Percentiles rank a stretch among this genome's conserved stretches.
phyloP scores from a whole-genome alignment of 2,329 filamentous ascomycete genomes.

The Fusarium duplospermum region DNA sequence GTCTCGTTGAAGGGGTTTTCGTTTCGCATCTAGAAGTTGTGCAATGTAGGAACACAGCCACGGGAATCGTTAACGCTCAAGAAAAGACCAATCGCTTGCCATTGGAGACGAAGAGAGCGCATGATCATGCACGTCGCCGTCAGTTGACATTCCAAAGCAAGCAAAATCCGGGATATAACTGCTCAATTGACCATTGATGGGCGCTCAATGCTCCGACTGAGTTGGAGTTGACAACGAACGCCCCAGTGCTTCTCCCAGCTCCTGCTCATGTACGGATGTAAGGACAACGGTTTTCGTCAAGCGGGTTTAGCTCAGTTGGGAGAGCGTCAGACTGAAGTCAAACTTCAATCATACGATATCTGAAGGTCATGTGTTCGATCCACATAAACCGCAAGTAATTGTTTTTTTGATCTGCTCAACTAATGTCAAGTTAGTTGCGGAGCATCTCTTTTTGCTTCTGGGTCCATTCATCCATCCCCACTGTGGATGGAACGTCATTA shows the following conservation, averaged over 20 bases:
- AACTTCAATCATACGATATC: constrained; percentile 41
- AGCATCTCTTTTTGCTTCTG: background rate
- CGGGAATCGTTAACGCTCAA: background rate
- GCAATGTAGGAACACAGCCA: background rate
- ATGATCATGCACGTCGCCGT: background rate
- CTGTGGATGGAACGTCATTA: background rate
- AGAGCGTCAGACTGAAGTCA: constrained; percentile 42
- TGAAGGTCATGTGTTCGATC: constrained; percentile 49
- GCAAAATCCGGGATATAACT: background rate
- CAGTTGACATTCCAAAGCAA: background rate
- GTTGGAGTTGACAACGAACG: background rate
- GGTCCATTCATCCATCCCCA: background rate
- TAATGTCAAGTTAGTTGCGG: background rate
- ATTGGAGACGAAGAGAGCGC: background rate
- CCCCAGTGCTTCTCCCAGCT: background rate
- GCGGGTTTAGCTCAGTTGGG: constrained; percentile 49
- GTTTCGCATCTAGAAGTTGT: background rate
- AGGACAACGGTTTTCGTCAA: constrained; percentile 8
- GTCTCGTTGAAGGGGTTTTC: background rate
- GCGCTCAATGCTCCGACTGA: no score
- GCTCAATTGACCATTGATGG: background rate
- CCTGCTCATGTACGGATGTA: background rate
- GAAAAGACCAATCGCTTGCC: background rate
- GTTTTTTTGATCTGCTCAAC: constrained; percentile 1
- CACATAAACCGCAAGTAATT: constrained; percentile 43